These are phyloP conservation scores for Sextonia rubra DNA, from an alignment of 164 flowering plant genomes.

Conservation along the genomic window DNA sequence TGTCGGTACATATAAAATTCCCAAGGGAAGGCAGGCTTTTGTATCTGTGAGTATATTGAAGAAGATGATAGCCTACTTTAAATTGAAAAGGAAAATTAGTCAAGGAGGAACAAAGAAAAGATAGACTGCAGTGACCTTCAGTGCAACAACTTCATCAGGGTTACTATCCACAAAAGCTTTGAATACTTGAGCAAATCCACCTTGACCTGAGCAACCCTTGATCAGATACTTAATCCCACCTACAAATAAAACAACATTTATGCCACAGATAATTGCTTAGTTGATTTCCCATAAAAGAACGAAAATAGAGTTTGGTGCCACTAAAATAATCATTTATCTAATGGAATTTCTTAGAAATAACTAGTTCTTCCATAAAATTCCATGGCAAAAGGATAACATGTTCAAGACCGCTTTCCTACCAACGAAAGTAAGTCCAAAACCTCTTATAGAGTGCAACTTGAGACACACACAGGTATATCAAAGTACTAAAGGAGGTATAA, in stretches of 20 bases:
- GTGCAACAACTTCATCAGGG: constrained; percentile 81
- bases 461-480: no score
- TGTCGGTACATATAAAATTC: constrained; percentile 95
- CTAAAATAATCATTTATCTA: no score
- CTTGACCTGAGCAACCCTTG: constrained; percentile 91
- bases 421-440: no score
- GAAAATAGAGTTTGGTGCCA: no score
- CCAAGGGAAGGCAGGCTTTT: constrained; percentile 95
- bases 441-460: no score
- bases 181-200: constrained; percentile 90
- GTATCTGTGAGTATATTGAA: constrained; percentile 51
- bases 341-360: no score
- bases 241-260: constrained; percentile 18
- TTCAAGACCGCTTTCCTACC: no score
- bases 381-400: no score
- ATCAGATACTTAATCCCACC: constrained; percentile 84
- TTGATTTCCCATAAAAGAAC: no score
- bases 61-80: neutral
- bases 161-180: constrained; percentile 61
- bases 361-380: no score
- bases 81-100: neutral
- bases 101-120: neutral
- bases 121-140: constrained; percentile 50
- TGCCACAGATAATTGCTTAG: neutral
- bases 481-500: no score